Conservation (phyloP, 495 filamentous ascomycete species). For the Podospora anserina region DNA sequence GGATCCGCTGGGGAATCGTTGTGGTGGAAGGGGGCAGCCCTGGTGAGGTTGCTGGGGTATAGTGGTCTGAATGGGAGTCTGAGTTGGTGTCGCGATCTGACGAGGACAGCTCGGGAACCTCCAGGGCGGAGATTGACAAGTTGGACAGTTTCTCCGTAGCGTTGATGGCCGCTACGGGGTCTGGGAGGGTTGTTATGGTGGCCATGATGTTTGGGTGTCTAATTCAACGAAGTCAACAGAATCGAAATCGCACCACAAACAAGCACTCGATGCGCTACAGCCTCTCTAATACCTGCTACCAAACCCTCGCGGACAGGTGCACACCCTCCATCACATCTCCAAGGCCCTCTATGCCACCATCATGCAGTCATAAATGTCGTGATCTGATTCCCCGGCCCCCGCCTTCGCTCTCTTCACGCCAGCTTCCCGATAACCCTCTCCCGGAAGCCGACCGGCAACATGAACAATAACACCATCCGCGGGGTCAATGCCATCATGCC, state of each 20-base stretch:
- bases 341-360: background rate
- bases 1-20: conserved; percentile 7
- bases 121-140: conserved; percentile 5
- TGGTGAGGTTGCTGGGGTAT: conserved; percentile 1
- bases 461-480: conserved; percentile 20
- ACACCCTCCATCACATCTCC: background rate
- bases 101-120: background rate
- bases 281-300: background rate
- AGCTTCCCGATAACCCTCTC: conserved; percentile 2
- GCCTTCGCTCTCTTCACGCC: background rate
- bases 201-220: background rate
- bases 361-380: background rate
- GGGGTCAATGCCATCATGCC: conserved; percentile 8
- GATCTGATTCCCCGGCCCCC: background rate
- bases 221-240: background rate
- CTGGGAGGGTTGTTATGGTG: conserved; percentile 3
- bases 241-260: background rate
- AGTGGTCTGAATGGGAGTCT: background rate
- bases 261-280: background rate
- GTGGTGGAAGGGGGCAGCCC: background rate
- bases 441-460: conserved; percentile 7
- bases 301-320: background rate
- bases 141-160: background rate
- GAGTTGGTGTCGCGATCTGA: background rate
- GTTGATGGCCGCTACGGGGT: background rate